These are phyloP conservation scores for Aquilaria malaccensis DNA, from an alignment of 345 rosid genomes.

Conservation along the genomic window DNA sequence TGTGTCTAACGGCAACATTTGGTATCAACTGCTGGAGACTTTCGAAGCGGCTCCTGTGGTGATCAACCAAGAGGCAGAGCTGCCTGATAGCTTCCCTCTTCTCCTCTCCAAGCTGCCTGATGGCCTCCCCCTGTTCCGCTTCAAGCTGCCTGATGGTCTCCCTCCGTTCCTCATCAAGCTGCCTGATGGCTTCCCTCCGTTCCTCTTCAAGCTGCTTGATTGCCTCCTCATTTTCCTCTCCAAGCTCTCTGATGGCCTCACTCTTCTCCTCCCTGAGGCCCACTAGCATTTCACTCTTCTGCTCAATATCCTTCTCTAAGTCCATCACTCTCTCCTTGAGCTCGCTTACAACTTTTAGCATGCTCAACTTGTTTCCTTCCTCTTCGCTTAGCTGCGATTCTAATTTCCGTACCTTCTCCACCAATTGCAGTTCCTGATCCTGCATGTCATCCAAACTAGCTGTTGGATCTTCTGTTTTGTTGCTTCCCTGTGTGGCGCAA, in stretches of 20 bases:
- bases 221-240: too few species aligned
- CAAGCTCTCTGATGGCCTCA: conserved; percentile 68
- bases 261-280: conserved; percentile 66
- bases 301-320: conserved; percentile 36
- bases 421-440: conserved; percentile 31
- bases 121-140: conserved; percentile 7
- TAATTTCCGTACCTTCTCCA: conserved; percentile 32
- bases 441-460: conserved; percentile 30
- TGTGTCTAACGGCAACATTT: conserved; percentile 26
- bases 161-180: too few species aligned
- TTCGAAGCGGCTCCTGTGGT: conserved; percentile 58
- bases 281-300: conserved; percentile 36
- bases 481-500: conserved; percentile 21
- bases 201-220: conserved; percentile 1
- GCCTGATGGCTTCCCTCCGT: too few species aligned
- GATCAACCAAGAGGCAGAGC: conserved; percentile 73
- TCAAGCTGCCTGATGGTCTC: too few species aligned
- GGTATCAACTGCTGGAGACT: conserved; percentile 45
- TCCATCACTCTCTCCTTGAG: conserved; percentile 30
- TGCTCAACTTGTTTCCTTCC: conserved; percentile 31
- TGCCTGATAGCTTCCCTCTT: conserved; percentile 95
- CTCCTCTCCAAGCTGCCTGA: conserved; percentile 43
- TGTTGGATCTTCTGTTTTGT: conserved; percentile 18
- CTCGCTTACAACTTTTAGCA: conserved; percentile 23
- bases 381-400: conserved; percentile 32